A percentile compares a stretch with the other conserved stretches of the same genome.
Evolutionary conservation across 1,139 yeast species (phyloP).

Genomic region (Scheffersomyces parashehatae): DNA sequence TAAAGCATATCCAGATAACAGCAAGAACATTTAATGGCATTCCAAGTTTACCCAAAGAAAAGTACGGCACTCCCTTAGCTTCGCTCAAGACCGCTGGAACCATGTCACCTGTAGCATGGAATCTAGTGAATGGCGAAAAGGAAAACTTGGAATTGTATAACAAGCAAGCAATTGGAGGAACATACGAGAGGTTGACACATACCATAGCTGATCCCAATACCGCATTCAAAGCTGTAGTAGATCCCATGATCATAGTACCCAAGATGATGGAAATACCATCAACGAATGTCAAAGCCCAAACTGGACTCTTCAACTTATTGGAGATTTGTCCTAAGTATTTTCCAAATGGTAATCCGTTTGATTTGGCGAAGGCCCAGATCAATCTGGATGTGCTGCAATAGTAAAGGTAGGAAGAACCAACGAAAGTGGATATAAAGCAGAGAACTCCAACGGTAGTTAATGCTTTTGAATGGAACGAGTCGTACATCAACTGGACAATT

Average conservation of each 20-base stretch:
- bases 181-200: slow-evolving; percentile 28
- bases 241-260: slow-evolving; percentile 26
- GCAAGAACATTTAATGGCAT: slow-evolving; percentile 26
- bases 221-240: slow-evolving; percentile 26
- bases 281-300: slow-evolving; percentile 22
- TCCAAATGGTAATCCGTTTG: slow-evolving; percentile 29
- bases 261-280: slow-evolving; percentile 18
- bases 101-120: slow-evolving; percentile 10
- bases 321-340: slow-evolving; percentile 20
- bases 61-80: slow-evolving; percentile 19
- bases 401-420: slow-evolving; percentile 13
- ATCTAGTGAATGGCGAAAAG: slow-evolving; percentile 14
- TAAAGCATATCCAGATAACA: slow-evolving; percentile 28
- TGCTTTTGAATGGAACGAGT: slow-evolving; percentile 24
- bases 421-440: slow-evolving; percentile 20
- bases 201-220: slow-evolving; percentile 32
- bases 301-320: slow-evolving; percentile 21
- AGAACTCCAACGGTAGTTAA: slow-evolving; percentile 27
- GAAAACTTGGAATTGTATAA: slow-evolving; percentile 18
- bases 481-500: slow-evolving; percentile 28
- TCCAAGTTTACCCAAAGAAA: slow-evolving; percentile 28
- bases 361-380: slow-evolving; percentile 30
- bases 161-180: slow-evolving; percentile 28
- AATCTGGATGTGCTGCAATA: slow-evolving; percentile 27
- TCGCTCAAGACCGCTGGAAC: slow-evolving; percentile 11